Evolutionary conservation across 73 alveolate genomes (phyloP).

Genomic region (Stentor coeruleus): DNA sequence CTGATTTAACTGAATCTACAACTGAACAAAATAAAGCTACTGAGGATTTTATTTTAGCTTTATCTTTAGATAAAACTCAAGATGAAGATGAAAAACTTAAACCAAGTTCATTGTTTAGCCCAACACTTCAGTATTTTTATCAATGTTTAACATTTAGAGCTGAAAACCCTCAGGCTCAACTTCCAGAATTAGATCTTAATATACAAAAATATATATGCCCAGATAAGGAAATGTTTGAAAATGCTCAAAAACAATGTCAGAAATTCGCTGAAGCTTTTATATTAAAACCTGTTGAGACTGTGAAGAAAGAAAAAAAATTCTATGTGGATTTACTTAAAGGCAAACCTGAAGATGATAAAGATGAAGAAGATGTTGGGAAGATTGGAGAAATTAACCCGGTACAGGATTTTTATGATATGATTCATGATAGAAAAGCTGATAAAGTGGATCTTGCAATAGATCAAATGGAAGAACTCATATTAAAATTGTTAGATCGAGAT

Average conservation of each 20-base stretch:
- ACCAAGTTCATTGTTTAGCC: slow-evolving; percentile 79
- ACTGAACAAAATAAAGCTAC: slow-evolving; percentile 69
- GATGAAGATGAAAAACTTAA: slow-evolving; percentile 65
- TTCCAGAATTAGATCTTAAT: slow-evolving; percentile 79
- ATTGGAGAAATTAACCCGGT: slow-evolving; percentile 85
- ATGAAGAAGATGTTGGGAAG: slow-evolving; percentile 26
- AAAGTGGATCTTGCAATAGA: slow-evolving; percentile 83
- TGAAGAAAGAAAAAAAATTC: slow-evolving; percentile 57
- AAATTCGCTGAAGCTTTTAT: slow-evolving; percentile 72
- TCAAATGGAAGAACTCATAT: slow-evolving; percentile 74
- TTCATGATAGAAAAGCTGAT: slow-evolving; percentile 88
- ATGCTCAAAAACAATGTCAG: slow-evolving; percentile 56
- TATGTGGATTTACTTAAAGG: slow-evolving; percentile 67
- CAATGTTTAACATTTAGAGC: slow-evolving; percentile 81
- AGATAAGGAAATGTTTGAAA: slow-evolving; percentile 64
- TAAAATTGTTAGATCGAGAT: slow-evolving; percentile 50
- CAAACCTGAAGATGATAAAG: slow-evolving; percentile 45
- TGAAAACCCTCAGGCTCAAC: slow-evolving; percentile 57
- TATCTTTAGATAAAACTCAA: slow-evolving; percentile 69
- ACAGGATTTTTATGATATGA: slow-evolving; percentile 91
- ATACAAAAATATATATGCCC: slow-evolving; percentile 79
- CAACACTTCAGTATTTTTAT: slow-evolving; percentile 85
- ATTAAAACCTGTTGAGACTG: slow-evolving; percentile 74
- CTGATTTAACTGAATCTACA: slow-evolving; percentile 68
- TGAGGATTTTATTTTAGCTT: slow-evolving; percentile 72